Base-by-base conservation (phyloP, 306 rosid genomes). In the Lathyrus tuberosus region DNA sequence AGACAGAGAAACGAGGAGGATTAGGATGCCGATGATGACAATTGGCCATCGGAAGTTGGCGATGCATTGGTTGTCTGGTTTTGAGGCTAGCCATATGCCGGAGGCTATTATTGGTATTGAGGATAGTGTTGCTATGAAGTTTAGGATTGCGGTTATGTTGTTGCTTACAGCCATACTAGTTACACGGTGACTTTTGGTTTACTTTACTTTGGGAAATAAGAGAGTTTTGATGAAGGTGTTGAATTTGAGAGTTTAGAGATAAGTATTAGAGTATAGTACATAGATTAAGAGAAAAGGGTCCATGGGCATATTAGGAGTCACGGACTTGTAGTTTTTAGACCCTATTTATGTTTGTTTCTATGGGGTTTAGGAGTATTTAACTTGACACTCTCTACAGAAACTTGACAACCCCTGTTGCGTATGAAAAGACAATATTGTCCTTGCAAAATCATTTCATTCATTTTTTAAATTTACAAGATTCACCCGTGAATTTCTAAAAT, bases 81-180 rank as follows among this genome's bases (percentile, higher is more conserved):
- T 94, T 0, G 94, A 87, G 20, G 98, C 97, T 0, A 94, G 81
- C 98, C 98, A 94, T n/a, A 86, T 87, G 30, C 97, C 98, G 1
- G 97, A 76, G 7, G 82, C 95, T 37, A 94, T 91, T 0, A 88
- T 88, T 65, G 92, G 95, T 4, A 94, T 79, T 65, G 99, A 82
- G 18, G 91, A 82, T 14, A 94, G 33, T 40, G 86, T 51, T 3
- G 96, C 97, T 54, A 84, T 66, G 81, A 94, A 87, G 70, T 94
- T 94, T 2, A 94, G 79, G 3, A 62, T 59, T 62, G 99, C 88
- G 0, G 97, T 94, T 30, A 94, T 65, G 38, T 83, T 91, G 88
- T 94, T 88, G 92, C 99, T 94, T 17, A 89, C 80, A 22, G 88
- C 99, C 96, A 93, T 92, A 0, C 3, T 22, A 22, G 31, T 53